Evolutionary conservation across 495 filamentous ascomycete species (phyloP).

Genomic region (Penicillium manginii): DNA sequence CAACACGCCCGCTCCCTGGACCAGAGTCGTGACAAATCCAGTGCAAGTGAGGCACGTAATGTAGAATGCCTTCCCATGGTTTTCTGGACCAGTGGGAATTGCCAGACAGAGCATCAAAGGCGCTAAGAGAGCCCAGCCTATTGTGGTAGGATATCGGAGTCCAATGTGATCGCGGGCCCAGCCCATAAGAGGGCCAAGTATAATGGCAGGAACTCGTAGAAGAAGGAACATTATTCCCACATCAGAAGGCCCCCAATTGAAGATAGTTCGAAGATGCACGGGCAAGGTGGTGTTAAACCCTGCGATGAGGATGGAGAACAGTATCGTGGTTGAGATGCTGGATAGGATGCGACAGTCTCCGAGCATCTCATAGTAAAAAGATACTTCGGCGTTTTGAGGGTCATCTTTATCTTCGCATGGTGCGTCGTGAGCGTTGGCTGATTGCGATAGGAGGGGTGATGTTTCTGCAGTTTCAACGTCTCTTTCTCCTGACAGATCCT

Average conservation of each 20-base stretch:
- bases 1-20: slow-evolving; percentile 2
- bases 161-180: slow-evolving; percentile 29
- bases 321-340: not conserved
- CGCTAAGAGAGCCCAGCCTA: slow-evolving; percentile 17
- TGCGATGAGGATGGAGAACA: slow-evolving; percentile 7
- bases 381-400: not conserved
- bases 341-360: not conserved
- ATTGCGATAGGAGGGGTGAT: not conserved
- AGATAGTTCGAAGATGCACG: slow-evolving; percentile 22
- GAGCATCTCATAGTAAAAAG: not conserved
- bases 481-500: not conserved
- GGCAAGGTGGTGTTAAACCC: slow-evolving; percentile 30
- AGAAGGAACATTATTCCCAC: slow-evolving; percentile 28
- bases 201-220: slow-evolving; percentile 20
- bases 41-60: not conserved
- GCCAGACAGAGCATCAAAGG: slow-evolving; percentile 18
- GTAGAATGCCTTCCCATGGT: not conserved
- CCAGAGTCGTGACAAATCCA: not conserved
- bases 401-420: not conserved
- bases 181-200: slow-evolving; percentile 20
- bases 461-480: not conserved
- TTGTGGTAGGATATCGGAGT: slow-evolving; percentile 14
- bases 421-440: not conserved
- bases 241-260: slow-evolving; percentile 25
- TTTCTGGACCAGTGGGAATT: slow-evolving; percentile 18